phyloP scores from a whole-genome alignment of 2,329 filamentous ascomycete genomes.

The Raffaelea ambrosiae region DNA sequence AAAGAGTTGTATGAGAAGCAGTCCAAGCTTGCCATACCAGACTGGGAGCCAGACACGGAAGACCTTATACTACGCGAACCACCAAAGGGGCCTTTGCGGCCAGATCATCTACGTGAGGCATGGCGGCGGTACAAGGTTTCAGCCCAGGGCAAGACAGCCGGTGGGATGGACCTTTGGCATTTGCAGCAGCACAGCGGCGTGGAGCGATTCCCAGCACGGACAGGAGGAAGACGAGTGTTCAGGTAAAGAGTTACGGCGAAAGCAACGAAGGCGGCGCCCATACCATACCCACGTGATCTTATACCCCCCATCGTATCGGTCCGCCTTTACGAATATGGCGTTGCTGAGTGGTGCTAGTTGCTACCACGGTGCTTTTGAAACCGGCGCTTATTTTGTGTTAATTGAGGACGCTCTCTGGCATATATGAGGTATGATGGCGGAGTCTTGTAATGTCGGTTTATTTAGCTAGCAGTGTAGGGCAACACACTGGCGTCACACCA shows the following conservation, averaged over 20 bases:
- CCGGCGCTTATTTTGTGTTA: no score
- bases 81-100: slow-evolving; percentile 52
- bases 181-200: slow-evolving; percentile 50
- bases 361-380: no score
- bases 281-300: no score
- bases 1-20: slow-evolving; percentile 25
- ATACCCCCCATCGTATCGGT: no score
- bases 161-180: slow-evolving; percentile 53
- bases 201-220: slow-evolving; percentile 48
- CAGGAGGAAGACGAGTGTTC: slow-evolving; percentile 44
- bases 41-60: slow-evolving; percentile 16
- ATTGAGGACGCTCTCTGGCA: no score
- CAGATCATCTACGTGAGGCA: slow-evolving; percentile 68
- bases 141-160: slow-evolving; percentile 54
- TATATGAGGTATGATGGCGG: no score
- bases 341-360: no score
- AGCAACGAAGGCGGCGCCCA: no score
- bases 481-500: no score
- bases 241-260: slow-evolving; percentile 16
- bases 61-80: slow-evolving; percentile 26
- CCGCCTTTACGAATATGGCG: no score
- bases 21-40: slow-evolving; percentile 16
- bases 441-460: no score
- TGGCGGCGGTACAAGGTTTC: slow-evolving; percentile 57
- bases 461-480: no score